phyloP scores from a whole-genome alignment of 1,284 basidiomycete genomes.

The Tremellales sp. region DNA sequence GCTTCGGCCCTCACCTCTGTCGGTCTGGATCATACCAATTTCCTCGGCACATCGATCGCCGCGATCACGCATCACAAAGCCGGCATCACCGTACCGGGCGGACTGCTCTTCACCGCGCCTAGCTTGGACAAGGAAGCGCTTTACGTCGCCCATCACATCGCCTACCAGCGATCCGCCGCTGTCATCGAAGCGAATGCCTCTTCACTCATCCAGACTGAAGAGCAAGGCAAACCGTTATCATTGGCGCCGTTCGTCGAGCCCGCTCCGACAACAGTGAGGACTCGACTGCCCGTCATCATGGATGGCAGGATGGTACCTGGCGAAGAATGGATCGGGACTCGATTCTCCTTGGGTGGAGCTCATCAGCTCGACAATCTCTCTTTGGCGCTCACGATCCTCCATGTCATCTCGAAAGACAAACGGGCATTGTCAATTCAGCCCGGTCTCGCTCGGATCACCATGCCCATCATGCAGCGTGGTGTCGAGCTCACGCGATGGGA shows the following conservation, averaged over 20 bases:
- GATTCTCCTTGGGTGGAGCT: constrained; percentile 63
- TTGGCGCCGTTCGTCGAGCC: constrained; percentile 23
- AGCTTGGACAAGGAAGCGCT: constrained; percentile 61
- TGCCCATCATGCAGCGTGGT: constrained; percentile 56
- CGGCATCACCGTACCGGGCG: constrained; percentile 66
- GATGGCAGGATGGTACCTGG: neutral
- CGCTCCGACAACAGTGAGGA: constrained; percentile 13
- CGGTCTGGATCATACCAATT: constrained; percentile 87
- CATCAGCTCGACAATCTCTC: constrained; percentile 81
- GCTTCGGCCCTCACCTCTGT: constrained; percentile 79
- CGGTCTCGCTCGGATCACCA: constrained; percentile 49
- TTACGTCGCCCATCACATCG: constrained; percentile 49
- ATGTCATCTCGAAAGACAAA: constrained; percentile 56
- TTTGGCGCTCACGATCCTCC: constrained; percentile 63
- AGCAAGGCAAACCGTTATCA: constrained; percentile 25
- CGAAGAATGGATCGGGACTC: constrained; percentile 3
- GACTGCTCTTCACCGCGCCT: constrained; percentile 68
- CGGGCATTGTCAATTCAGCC: constrained; percentile 40
- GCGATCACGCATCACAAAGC: constrained; percentile 82
- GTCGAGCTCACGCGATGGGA: constrained; percentile 66
- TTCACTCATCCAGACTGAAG: neutral
- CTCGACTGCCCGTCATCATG: constrained; percentile 12
- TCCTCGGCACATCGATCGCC: constrained; percentile 72
- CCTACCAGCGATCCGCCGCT: constrained; percentile 37
- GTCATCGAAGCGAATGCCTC: constrained; percentile 21